phyloP scores from a whole-genome alignment of 148 eudicot species.

The Cornus controversa region DNA sequence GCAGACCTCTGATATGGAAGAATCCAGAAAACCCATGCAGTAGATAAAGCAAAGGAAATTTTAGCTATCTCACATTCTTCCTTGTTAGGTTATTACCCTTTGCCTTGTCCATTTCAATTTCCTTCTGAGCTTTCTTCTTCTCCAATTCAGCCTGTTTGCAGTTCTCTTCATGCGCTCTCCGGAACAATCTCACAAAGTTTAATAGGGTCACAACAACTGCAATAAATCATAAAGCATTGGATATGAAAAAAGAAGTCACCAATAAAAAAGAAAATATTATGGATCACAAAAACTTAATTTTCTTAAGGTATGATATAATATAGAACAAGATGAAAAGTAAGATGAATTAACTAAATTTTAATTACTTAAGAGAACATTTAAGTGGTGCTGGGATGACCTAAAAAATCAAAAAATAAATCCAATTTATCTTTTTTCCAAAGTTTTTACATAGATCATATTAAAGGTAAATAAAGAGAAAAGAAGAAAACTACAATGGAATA shows the following conservation, averaged over 20 bases:
- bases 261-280: background rate
- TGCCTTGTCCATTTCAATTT: conserved; percentile 70
- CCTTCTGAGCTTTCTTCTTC: conserved; percentile 81
- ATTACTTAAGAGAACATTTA: background rate
- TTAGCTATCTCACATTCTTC: conserved; percentile 31
- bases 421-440: too few species aligned
- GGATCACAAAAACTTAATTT: background rate
- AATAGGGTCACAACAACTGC: conserved; percentile 79
- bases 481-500: too few species aligned
- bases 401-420: too few species aligned
- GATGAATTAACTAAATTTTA: background rate
- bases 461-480: too few species aligned
- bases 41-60: conserved; percentile 1
- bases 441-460: too few species aligned
- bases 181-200: conserved; percentile 80
- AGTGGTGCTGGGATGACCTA: background rate
- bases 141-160: conserved; percentile 82
- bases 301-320: background rate
- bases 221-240: conserved; percentile 10
- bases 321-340: background rate
- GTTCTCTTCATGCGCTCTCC: conserved; percentile 89
- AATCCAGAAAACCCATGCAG: conserved; percentile 6
- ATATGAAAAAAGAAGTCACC: background rate
- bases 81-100: conserved; percentile 46
- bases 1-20: conserved; percentile 18